Evolutionary conservation across 169 alveolate species (phyloP).

Genomic region (Perkinsus marinus): DNA sequence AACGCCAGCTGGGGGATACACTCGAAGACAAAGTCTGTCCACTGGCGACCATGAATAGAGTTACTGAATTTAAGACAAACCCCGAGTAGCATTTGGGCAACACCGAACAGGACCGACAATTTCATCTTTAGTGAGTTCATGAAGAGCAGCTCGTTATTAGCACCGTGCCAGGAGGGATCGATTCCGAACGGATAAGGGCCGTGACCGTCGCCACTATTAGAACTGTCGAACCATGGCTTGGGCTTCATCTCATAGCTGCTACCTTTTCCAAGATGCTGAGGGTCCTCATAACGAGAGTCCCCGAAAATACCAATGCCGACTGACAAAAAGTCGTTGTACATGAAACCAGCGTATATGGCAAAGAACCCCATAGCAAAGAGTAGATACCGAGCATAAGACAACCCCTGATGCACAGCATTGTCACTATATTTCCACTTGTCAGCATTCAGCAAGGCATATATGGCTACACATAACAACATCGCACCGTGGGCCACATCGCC

Average conservation of each 20-base stretch:
- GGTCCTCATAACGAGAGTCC: background rate
- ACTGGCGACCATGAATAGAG: slow-evolving; percentile 65
- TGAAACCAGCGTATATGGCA: slow-evolving; percentile 87
- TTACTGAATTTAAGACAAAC: slow-evolving; percentile 82
- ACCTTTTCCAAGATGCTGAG: background rate
- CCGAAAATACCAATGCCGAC: slow-evolving; percentile 83
- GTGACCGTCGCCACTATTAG: background rate
- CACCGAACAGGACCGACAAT: slow-evolving; percentile 65
- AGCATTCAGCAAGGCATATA: slow-evolving; percentile 4
- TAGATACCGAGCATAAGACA: slow-evolving; percentile 67
- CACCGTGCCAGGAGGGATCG: slow-evolving; percentile 96
- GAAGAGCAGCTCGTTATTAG: slow-evolving; percentile 83
- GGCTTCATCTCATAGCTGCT: background rate
- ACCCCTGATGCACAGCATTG: background rate
- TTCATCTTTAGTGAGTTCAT: slow-evolving; percentile 96
- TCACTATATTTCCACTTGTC: background rate
- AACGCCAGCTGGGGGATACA: slow-evolving; percentile 91
- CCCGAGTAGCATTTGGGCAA: slow-evolving; percentile 85
- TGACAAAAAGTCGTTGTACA: slow-evolving; percentile 94
- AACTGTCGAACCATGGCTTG: background rate
- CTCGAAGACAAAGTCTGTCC: slow-evolving; percentile 84
- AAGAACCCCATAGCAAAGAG: slow-evolving; percentile 83
- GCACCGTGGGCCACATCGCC: slow-evolving; percentile 99
- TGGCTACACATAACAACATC: slow-evolving; percentile 59
- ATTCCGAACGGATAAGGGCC: slow-evolving; percentile 90